Percentiles rank a stretch among this genome's conserved stretches.
Evolutionary conservation across 2,329 filamentous ascomycete genomes (phyloP).

Genomic region (Sporothrix sp.): DNA sequence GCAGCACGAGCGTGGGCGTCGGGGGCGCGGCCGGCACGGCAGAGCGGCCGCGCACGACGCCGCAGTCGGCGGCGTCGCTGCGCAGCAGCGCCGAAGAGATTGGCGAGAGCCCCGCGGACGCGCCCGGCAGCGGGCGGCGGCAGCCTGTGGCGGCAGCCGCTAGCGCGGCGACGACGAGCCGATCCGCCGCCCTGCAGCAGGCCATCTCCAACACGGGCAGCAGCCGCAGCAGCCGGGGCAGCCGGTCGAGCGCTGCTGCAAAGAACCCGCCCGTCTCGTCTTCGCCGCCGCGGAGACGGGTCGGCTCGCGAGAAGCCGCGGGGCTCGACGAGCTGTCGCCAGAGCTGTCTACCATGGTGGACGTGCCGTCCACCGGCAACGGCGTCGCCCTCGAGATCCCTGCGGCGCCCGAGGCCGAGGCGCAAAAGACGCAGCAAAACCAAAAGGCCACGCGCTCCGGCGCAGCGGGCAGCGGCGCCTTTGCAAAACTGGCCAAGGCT

Average conservation of each 20-base stretch:
- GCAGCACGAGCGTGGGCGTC: neutral
- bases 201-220: constrained; percentile 26
- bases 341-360: constrained; percentile 15
- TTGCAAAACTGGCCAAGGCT: constrained; percentile 1
- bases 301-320: neutral
- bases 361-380: neutral
- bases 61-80: neutral
- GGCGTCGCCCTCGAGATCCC: neutral
- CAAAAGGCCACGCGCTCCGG: neutral
- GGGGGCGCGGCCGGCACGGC: neutral
- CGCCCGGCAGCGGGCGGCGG: constrained; percentile 46
- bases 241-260: neutral
- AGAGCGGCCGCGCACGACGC: constrained; percentile 10
- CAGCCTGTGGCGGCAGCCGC: constrained; percentile 27
- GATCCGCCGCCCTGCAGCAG: constrained; percentile 31
- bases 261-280: constrained; percentile 15
- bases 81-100: constrained; percentile 32
- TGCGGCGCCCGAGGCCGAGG: neutral
- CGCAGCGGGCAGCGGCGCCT: neutral
- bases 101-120: constrained; percentile 43
- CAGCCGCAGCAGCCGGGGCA: constrained; percentile 9
- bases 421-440: neutral
- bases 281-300: constrained; percentile 16
- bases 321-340: constrained; percentile 27
- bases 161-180: constrained; percentile 27